Percentiles rank a stretch among this genome's conserved stretches.
These are phyloP conservation scores for Colletotrichum spinosum DNA, from an alignment of 2,329 filamentous ascomycete species.

Conservation along the genomic window DNA sequence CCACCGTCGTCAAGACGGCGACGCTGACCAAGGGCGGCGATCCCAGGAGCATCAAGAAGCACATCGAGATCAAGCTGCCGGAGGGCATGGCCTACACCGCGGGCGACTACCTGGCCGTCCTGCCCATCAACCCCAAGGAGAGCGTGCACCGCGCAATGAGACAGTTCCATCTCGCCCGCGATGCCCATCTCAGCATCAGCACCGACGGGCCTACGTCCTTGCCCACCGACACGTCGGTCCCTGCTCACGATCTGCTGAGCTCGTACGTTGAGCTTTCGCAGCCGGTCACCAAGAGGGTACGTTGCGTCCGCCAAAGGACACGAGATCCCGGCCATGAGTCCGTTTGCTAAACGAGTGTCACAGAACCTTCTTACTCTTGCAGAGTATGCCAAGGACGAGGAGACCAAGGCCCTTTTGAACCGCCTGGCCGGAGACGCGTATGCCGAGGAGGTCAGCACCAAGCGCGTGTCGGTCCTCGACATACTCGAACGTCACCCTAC, in stretches of 20 bases:
- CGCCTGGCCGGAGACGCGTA: slow-evolving; percentile 53
- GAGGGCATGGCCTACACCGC: slow-evolving; percentile 73
- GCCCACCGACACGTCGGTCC: slow-evolving; percentile 67
- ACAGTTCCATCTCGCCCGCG: slow-evolving; percentile 76
- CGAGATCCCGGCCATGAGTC: not conserved
- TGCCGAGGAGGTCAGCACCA: slow-evolving; percentile 54
- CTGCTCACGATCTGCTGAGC: slow-evolving; percentile 72
- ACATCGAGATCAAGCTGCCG: slow-evolving; percentile 77
- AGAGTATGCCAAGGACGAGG: slow-evolving; percentile 48
- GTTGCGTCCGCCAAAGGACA: slow-evolving; percentile 38
- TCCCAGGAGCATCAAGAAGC: slow-evolving; percentile 65
- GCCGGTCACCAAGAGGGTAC: slow-evolving; percentile 75
- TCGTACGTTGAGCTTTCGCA: slow-evolving; percentile 80
- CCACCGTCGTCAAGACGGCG: slow-evolving; percentile 64
- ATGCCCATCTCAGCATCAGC: slow-evolving; percentile 72
- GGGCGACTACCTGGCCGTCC: slow-evolving; percentile 81
- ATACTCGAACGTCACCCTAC: slow-evolving; percentile 68
- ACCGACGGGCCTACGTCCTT: slow-evolving; percentile 63
- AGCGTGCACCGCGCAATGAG: slow-evolving; percentile 73
- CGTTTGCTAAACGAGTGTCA: slow-evolving; percentile 34
- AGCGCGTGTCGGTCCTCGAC: slow-evolving; percentile 69
- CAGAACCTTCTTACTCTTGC: slow-evolving; percentile 49
- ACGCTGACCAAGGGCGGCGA: slow-evolving; percentile 59
- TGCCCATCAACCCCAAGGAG: slow-evolving; percentile 76
- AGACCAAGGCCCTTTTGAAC: slow-evolving; percentile 46